These are phyloP conservation scores for Alternaria sp. DNA, from an alignment of 2,329 filamentous ascomycete species.

Conservation along the genomic window DNA sequence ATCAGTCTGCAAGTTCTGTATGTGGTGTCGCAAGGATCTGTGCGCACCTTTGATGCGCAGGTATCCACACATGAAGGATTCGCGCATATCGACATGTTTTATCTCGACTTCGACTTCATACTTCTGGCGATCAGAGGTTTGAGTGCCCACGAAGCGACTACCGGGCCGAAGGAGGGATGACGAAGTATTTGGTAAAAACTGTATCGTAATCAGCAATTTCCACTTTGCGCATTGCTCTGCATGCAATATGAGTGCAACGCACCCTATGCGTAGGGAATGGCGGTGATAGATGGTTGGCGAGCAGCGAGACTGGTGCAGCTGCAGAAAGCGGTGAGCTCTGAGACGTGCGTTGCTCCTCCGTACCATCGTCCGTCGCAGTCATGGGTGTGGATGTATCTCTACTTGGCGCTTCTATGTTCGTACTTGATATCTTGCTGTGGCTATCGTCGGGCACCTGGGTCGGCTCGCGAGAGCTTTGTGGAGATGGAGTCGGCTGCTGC, in stretches of 20 bases:
- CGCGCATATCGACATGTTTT: constrained; percentile 92
- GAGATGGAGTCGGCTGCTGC: constrained; percentile 51
- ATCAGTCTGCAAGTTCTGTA: constrained; percentile 24
- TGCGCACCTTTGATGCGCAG: constrained; percentile 86
- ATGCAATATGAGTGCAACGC: constrained; percentile 23
- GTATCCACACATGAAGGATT: constrained; percentile 95
- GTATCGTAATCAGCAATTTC: constrained; percentile 30
- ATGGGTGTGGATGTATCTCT: constrained; percentile 52
- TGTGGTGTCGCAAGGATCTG: not conserved
- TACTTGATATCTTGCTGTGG: constrained; percentile 42
- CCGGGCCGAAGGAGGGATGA: constrained; percentile 87
- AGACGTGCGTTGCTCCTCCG: constrained; percentile 48
- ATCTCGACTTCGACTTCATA: constrained; percentile 98
- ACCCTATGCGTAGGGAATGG: constrained; percentile 50
- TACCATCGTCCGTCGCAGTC: constrained; percentile 47
- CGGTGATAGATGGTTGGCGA: constrained; percentile 40
- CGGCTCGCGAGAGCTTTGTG: constrained; percentile 36
- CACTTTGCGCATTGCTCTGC: constrained; percentile 3
- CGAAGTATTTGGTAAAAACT: constrained; percentile 80
- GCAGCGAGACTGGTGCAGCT: constrained; percentile 35
- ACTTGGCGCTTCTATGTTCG: constrained; percentile 45
- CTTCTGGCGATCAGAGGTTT: constrained; percentile 89
- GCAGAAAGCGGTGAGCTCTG: constrained; percentile 47
- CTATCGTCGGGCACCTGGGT: constrained; percentile 30
- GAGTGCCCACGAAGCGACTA: constrained; percentile 87